Evolutionary conservation across 768 basidiomycete species (phyloP), one percentile per base, ranked within the genome.

Genomic region (Psilocybe sp.): DNA sequence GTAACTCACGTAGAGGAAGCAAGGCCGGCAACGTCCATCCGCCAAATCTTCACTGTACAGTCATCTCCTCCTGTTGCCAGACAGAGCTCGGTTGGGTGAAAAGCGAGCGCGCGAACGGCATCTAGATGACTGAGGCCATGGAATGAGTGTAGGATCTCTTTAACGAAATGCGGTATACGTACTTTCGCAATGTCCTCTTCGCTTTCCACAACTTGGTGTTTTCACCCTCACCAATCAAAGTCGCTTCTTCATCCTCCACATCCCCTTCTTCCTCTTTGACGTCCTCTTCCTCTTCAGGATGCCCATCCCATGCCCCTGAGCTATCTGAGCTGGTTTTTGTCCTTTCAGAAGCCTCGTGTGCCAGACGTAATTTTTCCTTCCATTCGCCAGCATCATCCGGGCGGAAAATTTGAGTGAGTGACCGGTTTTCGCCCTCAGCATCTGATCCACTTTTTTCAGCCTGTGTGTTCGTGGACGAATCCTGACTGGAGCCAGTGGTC

Each of bases 21-120:
- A 51, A 94, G 72, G 57, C 81, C 77, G 36, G 82, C 72, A 13
- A 87, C 79, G 56, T 96, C 91, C 72, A 92, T 80, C 49, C 91
- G 80, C 97, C 97, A 99, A 46, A 98, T 81, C 68, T 99, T 99
- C 47, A 98, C 85, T 6, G 92, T 94, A 64, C 83, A 90, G 64
- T 99, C 97, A 64, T 98, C 96, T 23, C 94, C 92, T 18, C 88
- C 97, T 40, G 89, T 92, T n/a, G 89, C 94, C 47, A 98, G 71
- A 60, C 86, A 86, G 39, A 92, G 69, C 56, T 92, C 90, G 33
- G 74, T 86, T 1, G 90, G 90, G 62, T 93, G 91, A 78, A 97
- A 96, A 0, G 90, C 85, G 18, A 98, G 73, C 6, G 91, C 86
- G 46, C 95, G 84, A 36, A 97, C 93, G 12, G 92, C 85, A 66